These are phyloP conservation scores for Heimioporus retisporus DNA, from an alignment of 1,284 basidiomycete genomes.

Conservation along the genomic window DNA sequence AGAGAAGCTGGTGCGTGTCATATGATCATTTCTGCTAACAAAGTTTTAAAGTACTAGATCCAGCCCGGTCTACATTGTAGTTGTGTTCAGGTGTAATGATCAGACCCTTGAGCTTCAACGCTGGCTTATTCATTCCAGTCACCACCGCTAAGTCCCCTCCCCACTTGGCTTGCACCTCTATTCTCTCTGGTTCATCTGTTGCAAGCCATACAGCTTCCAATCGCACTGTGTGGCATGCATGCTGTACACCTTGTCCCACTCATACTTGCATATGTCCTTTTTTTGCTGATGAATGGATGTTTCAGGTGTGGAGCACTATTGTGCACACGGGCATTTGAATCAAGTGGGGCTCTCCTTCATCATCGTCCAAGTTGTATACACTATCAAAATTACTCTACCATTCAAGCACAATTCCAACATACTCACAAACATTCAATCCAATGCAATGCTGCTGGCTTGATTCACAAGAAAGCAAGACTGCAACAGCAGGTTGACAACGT, in stretches of 20 bases:
- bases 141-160: not conserved
- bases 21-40: too few relatives aligned
- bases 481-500: not conserved
- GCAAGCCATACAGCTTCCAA: too few relatives aligned
- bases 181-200: not conserved
- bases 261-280: not conserved
- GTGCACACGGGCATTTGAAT: not conserved
- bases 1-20: too few relatives aligned
- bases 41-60: too few relatives aligned
- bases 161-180: not conserved
- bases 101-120: too few relatives aligned
- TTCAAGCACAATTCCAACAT: not conserved
- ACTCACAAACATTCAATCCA: not conserved
- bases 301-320: slow-evolving; percentile 2
- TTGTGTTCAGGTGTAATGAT: too few relatives aligned
- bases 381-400: not conserved
- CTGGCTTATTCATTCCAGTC: too few relatives aligned
- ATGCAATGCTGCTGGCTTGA: not conserved
- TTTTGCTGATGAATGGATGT: not conserved
- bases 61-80: too few relatives aligned
- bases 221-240: not conserved
- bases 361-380: slow-evolving; percentile 5
- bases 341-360: not conserved
- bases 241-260: not conserved
- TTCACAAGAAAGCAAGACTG: not conserved